Percentiles rank a stretch among this genome's conserved stretches.
These are phyloP conservation scores for Xylaria nigripes DNA, from an alignment of 495 filamentous ascomycete species.

Conservation along the genomic window DNA sequence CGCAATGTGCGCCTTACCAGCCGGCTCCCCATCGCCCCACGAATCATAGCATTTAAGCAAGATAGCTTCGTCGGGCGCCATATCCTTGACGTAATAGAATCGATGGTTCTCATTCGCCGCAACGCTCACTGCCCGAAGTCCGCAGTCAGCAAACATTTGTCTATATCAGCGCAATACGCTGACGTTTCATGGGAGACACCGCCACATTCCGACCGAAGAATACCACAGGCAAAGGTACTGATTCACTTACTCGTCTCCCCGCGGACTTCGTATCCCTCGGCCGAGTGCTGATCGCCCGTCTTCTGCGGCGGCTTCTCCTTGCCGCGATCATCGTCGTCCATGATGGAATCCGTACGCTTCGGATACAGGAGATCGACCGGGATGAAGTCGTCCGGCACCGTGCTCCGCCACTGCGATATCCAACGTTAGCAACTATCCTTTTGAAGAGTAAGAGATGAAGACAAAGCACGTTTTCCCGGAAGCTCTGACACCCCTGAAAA, in stretches of 20 bases:
- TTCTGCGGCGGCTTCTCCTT: slow-evolving; percentile 34
- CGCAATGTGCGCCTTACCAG: slow-evolving; percentile 41
- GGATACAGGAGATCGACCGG: slow-evolving; percentile 67
- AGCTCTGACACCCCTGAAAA: too few species aligned
- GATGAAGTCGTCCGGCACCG: slow-evolving; percentile 57
- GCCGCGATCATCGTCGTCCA: slow-evolving; percentile 20
- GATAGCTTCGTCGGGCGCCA: slow-evolving; percentile 65
- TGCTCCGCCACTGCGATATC: slow-evolving; percentile 36
- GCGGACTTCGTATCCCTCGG: slow-evolving; percentile 38
- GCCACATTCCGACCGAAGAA: too few species aligned
- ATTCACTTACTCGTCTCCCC: slow-evolving; percentile 19
- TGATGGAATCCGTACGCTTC: slow-evolving; percentile 34
- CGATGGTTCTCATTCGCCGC: slow-evolving; percentile 47
- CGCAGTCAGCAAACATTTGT: too few species aligned
- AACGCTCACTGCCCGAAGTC: slow-evolving; percentile 33
- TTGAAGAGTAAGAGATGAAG: too few species aligned
- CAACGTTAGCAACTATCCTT: not conserved
- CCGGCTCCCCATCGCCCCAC: slow-evolving; percentile 43
- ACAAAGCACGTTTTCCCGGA: too few species aligned
- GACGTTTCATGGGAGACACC: too few species aligned
- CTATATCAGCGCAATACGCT: too few species aligned
- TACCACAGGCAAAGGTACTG: not conserved
- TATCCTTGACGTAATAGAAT: slow-evolving; percentile 77
- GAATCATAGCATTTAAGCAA: slow-evolving; percentile 80
- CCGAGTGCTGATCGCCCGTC: slow-evolving; percentile 20